Evolutionary conservation across 1,284 basidiomycete species (phyloP).

Genomic region (Melanopsichium pennsylvanicum): DNA sequence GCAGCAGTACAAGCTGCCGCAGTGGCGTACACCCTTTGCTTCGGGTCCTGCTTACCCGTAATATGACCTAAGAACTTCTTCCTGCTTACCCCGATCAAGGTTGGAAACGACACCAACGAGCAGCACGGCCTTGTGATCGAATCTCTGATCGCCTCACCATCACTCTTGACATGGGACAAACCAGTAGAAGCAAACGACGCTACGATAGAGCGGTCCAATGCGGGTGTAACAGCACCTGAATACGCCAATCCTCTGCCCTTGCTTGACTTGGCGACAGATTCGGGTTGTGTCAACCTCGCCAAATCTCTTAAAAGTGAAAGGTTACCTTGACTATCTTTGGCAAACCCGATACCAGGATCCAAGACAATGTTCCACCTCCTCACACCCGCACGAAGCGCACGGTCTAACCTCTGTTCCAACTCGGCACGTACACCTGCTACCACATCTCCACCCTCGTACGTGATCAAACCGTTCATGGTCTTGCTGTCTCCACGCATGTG

Average conservation of each 20-base stretch:
- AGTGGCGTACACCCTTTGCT: slow-evolving; percentile 80
- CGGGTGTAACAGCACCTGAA: slow-evolving; percentile 27
- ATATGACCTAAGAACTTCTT: slow-evolving; percentile 61
- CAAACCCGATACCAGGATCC: slow-evolving; percentile 95
- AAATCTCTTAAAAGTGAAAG: slow-evolving; percentile 70
- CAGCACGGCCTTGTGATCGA: slow-evolving; percentile 39
- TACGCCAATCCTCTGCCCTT: slow-evolving; percentile 24
- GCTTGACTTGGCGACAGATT: slow-evolving; percentile 27
- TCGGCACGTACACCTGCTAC: slow-evolving; percentile 78
- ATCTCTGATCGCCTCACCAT: slow-evolving; percentile 11
- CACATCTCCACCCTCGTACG: slow-evolving; percentile 75
- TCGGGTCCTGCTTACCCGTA: slow-evolving; percentile 69
- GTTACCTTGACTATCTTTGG: slow-evolving; percentile 83
- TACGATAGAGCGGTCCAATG: slow-evolving; percentile 10
- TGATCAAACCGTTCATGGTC: slow-evolving; percentile 69
- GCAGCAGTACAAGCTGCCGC: slow-evolving; percentile 80
- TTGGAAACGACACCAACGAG: slow-evolving; percentile 51
- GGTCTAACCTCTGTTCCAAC: slow-evolving; percentile 75
- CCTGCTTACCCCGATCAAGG: slow-evolving; percentile 57
- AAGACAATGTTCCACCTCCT: slow-evolving; percentile 88
- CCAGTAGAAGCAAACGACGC: no score
- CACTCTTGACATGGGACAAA: slow-evolving; percentile 6
- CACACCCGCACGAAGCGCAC: slow-evolving; percentile 79
- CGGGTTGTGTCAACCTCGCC: slow-evolving; percentile 21
- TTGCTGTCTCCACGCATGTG: slow-evolving; percentile 82